Percentiles rank a stretch among this genome's conserved stretches.
These are phyloP conservation scores for Talaromyces sp. DNA, from an alignment of 2,329 filamentous ascomycete genomes.

Conservation along the genomic window DNA sequence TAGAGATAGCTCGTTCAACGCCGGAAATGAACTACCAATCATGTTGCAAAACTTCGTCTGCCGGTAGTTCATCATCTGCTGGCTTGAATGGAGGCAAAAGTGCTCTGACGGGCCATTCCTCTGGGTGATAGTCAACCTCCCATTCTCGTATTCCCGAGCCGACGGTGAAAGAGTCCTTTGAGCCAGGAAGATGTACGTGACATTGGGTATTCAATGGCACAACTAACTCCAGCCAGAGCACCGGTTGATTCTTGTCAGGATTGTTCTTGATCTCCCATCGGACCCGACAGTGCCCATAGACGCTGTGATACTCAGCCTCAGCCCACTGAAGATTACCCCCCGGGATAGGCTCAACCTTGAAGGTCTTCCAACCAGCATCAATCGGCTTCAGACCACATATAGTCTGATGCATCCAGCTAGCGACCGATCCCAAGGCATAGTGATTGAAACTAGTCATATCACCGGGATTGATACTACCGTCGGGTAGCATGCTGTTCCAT, in stretches of 20 bases:
- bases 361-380: slow-evolving; percentile 31
- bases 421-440: slow-evolving; percentile 39
- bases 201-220: not conserved
- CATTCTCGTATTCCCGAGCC: not conserved
- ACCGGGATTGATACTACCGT: slow-evolving; percentile 37
- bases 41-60: not conserved
- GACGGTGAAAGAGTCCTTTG: not conserved
- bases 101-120: not conserved
- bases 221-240: not conserved
- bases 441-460: slow-evolving; percentile 43
- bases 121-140: not conserved
- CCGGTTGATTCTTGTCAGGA: not conserved
- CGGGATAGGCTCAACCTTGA: slow-evolving; percentile 28
- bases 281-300: not conserved
- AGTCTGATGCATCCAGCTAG: slow-evolving; percentile 35
- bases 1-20: not conserved
- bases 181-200: not conserved
- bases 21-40: not conserved
- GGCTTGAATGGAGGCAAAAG: not conserved
- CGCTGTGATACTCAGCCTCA: not conserved
- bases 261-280: slow-evolving; percentile 1
- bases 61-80: not conserved
- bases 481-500: slow-evolving; percentile 38
- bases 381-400: slow-evolving; percentile 31
- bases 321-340: slow-evolving; percentile 23